Base-by-base conservation (phyloP, 768 basidiomycete genomes). In the Lactarius vividus region DNA sequence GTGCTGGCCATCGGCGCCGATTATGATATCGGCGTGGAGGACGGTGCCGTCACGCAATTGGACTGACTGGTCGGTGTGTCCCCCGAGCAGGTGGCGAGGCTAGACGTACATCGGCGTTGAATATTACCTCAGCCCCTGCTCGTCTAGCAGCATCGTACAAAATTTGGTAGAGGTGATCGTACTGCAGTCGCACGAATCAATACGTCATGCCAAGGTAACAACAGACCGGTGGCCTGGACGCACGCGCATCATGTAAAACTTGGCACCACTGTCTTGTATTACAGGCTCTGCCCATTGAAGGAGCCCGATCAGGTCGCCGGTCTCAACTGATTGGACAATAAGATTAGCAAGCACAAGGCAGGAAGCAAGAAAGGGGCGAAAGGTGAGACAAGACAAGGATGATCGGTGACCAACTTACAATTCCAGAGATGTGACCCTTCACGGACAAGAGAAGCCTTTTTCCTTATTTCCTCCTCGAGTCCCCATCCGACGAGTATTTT, bases 1-100 rank as follows among this genome's bases (percentile, higher is more conserved):
- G 58, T 52, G 40, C 20, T 61, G 69, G 18, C 70, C 70, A 52
- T 71, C 70, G 40, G 70, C 70, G 18, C 70, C 70, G n/a, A 71
- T 55, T 40, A 71, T 58, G 29, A 71, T 46, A 52, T 71, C 70
- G 44, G 69, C 61, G 42, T 64, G 61, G 37, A 71, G 52, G n/a
- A 62, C 46, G 2, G 57, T 58, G 28, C 70, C 70, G 42, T 70
- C 61, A 23, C 52, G 23, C n/a, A 71, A 62, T 46, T 61, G 64
- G 4, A 70, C 69, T 29, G 65, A 59, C 35, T n/a, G 65, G 57
- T 16, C n/a, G 44, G 26, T 57, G 57, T 2, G 31, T 9, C 20
- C 37, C 55, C 26, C 37, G 29, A 33, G 33, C 54, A 26, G 67
- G 64, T 8, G 64, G 31, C 33, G 64, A 56, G 18, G 49, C 57